These are phyloP conservation scores for Monilinia laxa DNA, from an alignment of 2,329 filamentous ascomycete species.

Conservation along the genomic window DNA sequence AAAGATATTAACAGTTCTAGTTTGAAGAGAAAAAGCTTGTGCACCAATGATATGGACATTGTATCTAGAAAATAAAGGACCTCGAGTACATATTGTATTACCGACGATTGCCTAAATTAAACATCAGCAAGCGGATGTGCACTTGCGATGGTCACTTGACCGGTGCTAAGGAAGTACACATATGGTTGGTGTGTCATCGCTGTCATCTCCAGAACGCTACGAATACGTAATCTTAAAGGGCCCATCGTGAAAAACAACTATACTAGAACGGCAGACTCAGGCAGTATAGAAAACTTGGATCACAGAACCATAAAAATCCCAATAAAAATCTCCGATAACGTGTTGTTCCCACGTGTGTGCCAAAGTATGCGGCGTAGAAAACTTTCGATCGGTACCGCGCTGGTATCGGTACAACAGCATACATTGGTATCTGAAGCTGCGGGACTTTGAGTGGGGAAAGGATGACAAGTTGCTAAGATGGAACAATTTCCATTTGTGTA, in stretches of 20 bases:
- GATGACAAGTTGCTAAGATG: slow-evolving; percentile 1
- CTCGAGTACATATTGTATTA: background rate
- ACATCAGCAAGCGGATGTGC: background rate
- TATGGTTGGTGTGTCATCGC: background rate
- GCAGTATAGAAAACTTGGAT: background rate
- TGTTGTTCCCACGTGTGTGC: background rate
- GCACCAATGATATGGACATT: slow-evolving; percentile 2
- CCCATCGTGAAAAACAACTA: background rate
- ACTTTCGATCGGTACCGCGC: background rate
- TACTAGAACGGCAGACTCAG: background rate
- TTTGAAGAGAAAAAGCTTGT: background rate
- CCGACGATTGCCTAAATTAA: background rate
- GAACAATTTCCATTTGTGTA: background rate
- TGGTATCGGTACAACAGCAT: background rate
- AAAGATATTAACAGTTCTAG: background rate
- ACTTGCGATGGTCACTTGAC: background rate
- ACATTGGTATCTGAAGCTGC: background rate
- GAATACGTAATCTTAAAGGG: background rate
- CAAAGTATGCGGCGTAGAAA: background rate
- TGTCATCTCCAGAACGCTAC: background rate
- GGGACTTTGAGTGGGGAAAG: background rate
- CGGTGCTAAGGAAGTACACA: background rate
- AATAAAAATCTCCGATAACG: background rate
- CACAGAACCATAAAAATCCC: no score
- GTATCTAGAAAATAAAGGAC: background rate